phyloP scores from a whole-genome alignment of 306 rosid species.

The Rubus idaeus region DNA sequence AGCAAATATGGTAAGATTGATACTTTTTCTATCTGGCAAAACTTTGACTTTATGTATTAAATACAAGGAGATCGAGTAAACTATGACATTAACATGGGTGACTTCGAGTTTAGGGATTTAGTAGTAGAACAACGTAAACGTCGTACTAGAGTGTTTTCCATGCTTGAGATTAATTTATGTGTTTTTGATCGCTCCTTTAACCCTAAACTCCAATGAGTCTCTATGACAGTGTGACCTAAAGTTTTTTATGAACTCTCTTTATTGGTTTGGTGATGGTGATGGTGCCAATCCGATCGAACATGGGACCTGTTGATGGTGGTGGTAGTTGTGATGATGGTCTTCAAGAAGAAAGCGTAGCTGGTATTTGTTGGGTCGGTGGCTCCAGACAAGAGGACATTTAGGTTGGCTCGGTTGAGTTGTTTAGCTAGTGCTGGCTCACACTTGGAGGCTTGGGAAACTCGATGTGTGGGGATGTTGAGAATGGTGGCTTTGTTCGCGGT shows the following conservation, averaged over 20 bases:
- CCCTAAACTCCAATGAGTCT: background rate
- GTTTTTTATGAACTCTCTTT: background rate
- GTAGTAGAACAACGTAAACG: background rate
- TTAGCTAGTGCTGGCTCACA: too few species aligned
- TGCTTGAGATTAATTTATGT: background rate
- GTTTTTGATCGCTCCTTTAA: background rate
- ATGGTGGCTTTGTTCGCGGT: too few species aligned
- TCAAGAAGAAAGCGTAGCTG: too few species aligned
- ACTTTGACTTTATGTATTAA: background rate
- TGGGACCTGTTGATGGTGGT: too few species aligned
- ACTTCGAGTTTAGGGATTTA: background rate
- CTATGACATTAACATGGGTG: background rate
- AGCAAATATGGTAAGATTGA: background rate
- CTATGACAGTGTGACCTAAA: background rate
- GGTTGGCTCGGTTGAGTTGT: too few species aligned
- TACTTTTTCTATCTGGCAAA: conserved; percentile 1
- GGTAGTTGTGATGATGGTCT: too few species aligned
- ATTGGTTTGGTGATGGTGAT: background rate
- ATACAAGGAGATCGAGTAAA: background rate
- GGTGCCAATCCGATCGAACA: too few species aligned
- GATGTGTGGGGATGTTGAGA: too few species aligned
- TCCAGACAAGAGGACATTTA: too few species aligned
- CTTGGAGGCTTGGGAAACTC: too few species aligned
- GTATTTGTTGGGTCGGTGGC: too few species aligned
- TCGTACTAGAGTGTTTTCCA: background rate